Percentiles rank a stretch among this genome's conserved stretches.
Evolutionary conservation across 2,329 filamentous ascomycete genomes (phyloP).

Genomic region (Arachnomyces sp.): DNA sequence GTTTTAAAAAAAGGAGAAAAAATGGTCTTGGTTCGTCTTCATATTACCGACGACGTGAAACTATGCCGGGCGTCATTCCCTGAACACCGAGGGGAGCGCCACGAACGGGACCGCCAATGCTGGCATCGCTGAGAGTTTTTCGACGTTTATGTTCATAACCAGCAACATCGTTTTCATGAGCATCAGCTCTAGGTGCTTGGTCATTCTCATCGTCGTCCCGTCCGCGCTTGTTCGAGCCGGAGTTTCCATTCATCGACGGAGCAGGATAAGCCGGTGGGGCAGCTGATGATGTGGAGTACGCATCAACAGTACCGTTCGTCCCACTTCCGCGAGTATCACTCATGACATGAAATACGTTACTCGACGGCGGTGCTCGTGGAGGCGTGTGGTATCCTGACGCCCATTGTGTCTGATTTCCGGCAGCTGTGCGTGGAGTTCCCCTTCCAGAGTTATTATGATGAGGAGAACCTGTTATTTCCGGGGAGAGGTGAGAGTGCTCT

Average conservation of each 20-base stretch:
- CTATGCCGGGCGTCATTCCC: constrained; percentile 38
- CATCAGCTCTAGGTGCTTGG: constrained; percentile 57
- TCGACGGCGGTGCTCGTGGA: constrained; percentile 62
- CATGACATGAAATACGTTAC: constrained; percentile 83
- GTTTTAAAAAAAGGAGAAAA: background rate
- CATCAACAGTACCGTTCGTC: constrained; percentile 60
- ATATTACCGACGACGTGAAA: constrained; percentile 31
- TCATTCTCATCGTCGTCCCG: constrained; percentile 60
- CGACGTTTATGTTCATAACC: constrained; percentile 64
- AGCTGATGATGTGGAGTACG: constrained; percentile 62
- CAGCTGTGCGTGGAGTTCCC: constrained; percentile 74
- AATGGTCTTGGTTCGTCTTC: background rate
- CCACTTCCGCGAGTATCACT: constrained; percentile 64
- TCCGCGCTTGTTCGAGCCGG: constrained; percentile 52
- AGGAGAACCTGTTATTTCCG: constrained; percentile 74
- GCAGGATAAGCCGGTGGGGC: constrained; percentile 44
- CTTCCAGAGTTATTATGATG: constrained; percentile 76
- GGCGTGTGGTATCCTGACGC: constrained; percentile 69
- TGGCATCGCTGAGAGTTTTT: constrained; percentile 63
- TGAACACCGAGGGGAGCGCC: constrained; percentile 33
- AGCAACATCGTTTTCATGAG: constrained; percentile 48
- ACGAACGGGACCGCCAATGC: constrained; percentile 39
- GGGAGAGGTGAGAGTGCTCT: constrained; percentile 68
- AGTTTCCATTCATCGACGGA: constrained; percentile 59
- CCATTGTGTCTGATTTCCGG: constrained; percentile 67